A percentile compares a stretch with the other conserved stretches of the same genome.
These are phyloP conservation scores for Calonectria pauciramosa DNA, from an alignment of 2,329 filamentous ascomycete species.

Conservation along the genomic window DNA sequence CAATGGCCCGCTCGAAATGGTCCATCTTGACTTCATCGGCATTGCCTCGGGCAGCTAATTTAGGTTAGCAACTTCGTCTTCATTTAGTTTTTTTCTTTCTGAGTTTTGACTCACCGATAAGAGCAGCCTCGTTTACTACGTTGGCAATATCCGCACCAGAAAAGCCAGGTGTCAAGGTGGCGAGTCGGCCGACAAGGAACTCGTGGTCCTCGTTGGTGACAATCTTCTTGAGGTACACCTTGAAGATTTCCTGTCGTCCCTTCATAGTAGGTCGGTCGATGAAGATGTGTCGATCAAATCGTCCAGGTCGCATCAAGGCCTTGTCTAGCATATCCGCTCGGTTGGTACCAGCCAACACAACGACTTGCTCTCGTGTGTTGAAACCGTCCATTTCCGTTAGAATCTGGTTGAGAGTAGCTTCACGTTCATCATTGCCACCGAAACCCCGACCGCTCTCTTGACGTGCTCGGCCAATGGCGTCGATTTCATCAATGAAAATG, in stretches of 20 bases:
- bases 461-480: conserved; percentile 94
- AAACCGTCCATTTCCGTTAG: conserved; percentile 99
- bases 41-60: conserved; percentile 82
- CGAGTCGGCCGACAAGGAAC: conserved; percentile 87
- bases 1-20: conserved; percentile 98
- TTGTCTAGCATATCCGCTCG: conserved; percentile 94
- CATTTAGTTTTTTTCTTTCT: background rate
- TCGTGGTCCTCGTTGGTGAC: conserved; percentile 92
- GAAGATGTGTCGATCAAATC: conserved; percentile 95
- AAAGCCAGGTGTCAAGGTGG: conserved; percentile 95
- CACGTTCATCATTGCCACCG: conserved; percentile 96
- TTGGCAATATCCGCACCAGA: conserved; percentile 99
- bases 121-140: conserved; percentile 95
- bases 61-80: conserved; percentile 30
- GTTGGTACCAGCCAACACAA: conserved; percentile 97
- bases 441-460: conserved; percentile 79
- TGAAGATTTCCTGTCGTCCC: conserved; percentile 95
- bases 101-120: conserved; percentile 79
- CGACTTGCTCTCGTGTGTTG: conserved; percentile 96
- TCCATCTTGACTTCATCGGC: conserved; percentile 86
- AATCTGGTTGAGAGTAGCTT: conserved; percentile 97
- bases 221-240: conserved; percentile 94
- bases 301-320: conserved; percentile 94
- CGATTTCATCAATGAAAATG: conserved; percentile 99
- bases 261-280: conserved; percentile 98